Evolutionary conservation across 768 basidiomycete species (phyloP), one percentile per base, ranked within the genome.

Genomic region (Hemileccinum impolitum): DNA sequence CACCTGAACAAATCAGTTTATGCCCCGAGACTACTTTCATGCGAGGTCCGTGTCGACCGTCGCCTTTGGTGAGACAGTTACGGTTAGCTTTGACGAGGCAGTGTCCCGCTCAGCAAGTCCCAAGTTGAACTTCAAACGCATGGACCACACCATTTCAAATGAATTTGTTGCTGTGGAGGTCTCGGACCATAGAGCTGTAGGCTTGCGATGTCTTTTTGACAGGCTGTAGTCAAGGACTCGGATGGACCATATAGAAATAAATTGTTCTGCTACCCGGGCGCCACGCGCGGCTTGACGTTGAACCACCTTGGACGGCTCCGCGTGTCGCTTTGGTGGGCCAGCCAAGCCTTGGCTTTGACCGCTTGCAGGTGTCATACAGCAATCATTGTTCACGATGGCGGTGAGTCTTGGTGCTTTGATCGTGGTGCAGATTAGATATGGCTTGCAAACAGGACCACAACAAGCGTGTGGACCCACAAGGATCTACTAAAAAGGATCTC

Each of bases 401-500:
- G 38, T 39, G 45, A 47, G 45, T 47, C 1, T 15, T 12, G 38
- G 18, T 18, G 55, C 58, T 44, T 55, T 53, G 49, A 14, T 45
- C 53, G 39, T 18, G 12, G 46, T 47, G 47, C 51, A 55, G 39
- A 48, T 43, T 39, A 14, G 15, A 54, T 50, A 58, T 51, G 61
- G 51, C 47, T 53, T 39, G 48, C 39, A 69, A 67, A 67, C 61
- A 67, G 47, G 39, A 52, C 42, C 67, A 69, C 55, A 67, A 65
- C 58, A 69, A 38, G 15, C 7, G 28, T 9, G 30, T 67, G 66
- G 66, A 67, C 66, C 66, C 54, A 67, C 66, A 67, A 31, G 60
- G 53, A 67, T 57, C 66, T 63, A 67, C 66, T 55, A 69, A 69
- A 67, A 59, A 42, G 55, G 66, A 56, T 53, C 28, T 12, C 7